phyloP scores from a whole-genome alignment of 148 eudicot species.

The Oxyria digyna region DNA sequence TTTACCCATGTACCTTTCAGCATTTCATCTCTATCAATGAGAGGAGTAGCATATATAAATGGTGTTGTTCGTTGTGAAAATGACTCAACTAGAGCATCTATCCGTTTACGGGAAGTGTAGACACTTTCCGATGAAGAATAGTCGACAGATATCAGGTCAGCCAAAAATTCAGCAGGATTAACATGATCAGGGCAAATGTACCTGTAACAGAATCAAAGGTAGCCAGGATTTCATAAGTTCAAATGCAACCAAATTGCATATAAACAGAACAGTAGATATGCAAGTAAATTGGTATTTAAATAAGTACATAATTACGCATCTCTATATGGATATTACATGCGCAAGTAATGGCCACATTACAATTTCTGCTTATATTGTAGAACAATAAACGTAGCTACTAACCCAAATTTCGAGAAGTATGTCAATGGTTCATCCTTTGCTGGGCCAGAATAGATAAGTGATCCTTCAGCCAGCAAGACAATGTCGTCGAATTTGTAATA shows the following conservation, averaged over 20 bases:
- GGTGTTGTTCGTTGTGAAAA: slow-evolving; percentile 51
- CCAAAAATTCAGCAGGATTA: slow-evolving; percentile 96
- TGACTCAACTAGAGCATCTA: slow-evolving; percentile 71
- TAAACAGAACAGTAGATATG: background rate
- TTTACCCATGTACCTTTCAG: slow-evolving; percentile 20
- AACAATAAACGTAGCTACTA: slow-evolving; percentile 26
- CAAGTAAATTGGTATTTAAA: background rate
- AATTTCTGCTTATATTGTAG: background rate
- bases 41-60: slow-evolving; percentile 55
- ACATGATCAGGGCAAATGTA: slow-evolving; percentile 81
- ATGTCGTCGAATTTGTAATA: slow-evolving; percentile 95
- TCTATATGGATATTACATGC: background rate
- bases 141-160: slow-evolving; percentile 92
- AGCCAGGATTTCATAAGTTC: slow-evolving; percentile 7
- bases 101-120: slow-evolving; percentile 64
- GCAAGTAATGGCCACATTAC: background rate
- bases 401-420: slow-evolving; percentile 84
- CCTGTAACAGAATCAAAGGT: slow-evolving; percentile 34
- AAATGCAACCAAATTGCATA: background rate
- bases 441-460: slow-evolving; percentile 83
- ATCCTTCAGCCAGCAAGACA: slow-evolving; percentile 72
- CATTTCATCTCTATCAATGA: slow-evolving; percentile 20
- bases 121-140: slow-evolving; percentile 89
- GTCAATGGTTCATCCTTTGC: slow-evolving; percentile 60
- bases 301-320: background rate